Percentiles rank a stretch among this genome's conserved stretches.
These are phyloP conservation scores for Phytophthora sojae DNA, from an alignment of 352 stramenopile genomes.

Conservation along the genomic window DNA sequence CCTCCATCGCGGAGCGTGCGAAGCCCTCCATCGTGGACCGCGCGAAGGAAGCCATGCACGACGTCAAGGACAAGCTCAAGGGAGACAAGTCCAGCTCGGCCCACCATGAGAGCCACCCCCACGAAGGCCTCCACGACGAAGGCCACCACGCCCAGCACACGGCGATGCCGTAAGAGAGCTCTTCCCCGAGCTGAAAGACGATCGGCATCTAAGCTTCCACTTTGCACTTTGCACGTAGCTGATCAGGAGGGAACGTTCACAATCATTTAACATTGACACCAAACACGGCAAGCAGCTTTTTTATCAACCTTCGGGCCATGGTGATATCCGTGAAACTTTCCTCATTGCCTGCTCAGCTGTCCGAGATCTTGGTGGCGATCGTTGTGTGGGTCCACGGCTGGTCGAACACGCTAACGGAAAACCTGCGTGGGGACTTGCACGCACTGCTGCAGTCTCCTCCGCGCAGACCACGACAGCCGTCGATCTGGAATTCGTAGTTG, in stretches of 20 bases:
- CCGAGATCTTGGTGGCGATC: slow-evolving; percentile 7
- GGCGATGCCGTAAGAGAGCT: background rate
- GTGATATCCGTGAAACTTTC: background rate
- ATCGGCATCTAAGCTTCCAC: background rate
- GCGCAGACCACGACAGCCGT: slow-evolving; percentile 18
- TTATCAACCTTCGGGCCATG: background rate
- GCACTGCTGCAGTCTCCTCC: slow-evolving; percentile 16
- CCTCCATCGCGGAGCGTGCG: slow-evolving; percentile 36
- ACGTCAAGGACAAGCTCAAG: slow-evolving; percentile 42
- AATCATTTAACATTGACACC: background rate
- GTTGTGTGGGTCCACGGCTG: slow-evolving; percentile 33
- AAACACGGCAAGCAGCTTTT: background rate
- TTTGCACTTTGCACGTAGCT: background rate
- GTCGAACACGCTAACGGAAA: slow-evolving; percentile 25
- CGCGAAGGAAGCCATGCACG: slow-evolving; percentile 39
- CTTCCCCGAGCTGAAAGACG: background rate
- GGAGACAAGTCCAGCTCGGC: slow-evolving; percentile 30
- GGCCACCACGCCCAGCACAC: slow-evolving; percentile 19
- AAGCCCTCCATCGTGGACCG: slow-evolving; percentile 44
- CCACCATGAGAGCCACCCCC: background rate
- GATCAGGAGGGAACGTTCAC: background rate
- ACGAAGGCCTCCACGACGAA: slow-evolving; percentile 3
- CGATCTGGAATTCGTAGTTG: slow-evolving; percentile 31
- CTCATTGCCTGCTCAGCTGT: background rate
- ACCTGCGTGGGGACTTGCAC: slow-evolving; percentile 10